Evolutionary conservation across 2,329 filamentous ascomycete species (phyloP).

Genomic region (Colletotrichum sublineola): DNA sequence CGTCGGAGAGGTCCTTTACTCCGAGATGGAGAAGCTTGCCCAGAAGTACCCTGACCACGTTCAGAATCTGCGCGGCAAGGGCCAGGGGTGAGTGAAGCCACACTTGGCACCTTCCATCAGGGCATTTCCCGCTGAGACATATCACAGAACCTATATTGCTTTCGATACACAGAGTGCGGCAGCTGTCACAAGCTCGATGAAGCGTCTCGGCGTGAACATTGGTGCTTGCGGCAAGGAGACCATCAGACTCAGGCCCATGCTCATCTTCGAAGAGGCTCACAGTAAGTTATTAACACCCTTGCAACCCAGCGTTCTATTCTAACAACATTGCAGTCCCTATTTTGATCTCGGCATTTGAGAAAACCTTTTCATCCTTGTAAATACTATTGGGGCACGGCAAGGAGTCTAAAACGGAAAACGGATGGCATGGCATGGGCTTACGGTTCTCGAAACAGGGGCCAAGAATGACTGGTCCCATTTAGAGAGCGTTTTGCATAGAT

Average conservation of each 20-base stretch:
- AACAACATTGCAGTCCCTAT: slow-evolving; percentile 57
- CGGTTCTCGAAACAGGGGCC: background rate
- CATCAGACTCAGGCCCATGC: slow-evolving; percentile 82
- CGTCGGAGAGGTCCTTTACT: slow-evolving; percentile 78
- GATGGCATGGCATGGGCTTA: slow-evolving; percentile 32
- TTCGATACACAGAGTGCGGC: slow-evolving; percentile 81
- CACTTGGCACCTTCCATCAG: background rate
- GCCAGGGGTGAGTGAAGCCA: slow-evolving; percentile 63
- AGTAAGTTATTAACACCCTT: slow-evolving; percentile 46
- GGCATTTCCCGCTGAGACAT: background rate
- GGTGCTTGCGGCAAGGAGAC: slow-evolving; percentile 79
- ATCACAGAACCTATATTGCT: slow-evolving; percentile 76
- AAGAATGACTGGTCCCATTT: background rate
- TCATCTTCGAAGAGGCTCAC: slow-evolving; percentile 83
- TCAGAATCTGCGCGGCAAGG: slow-evolving; percentile 81
- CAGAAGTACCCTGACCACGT: slow-evolving; percentile 77
- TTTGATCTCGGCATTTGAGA: slow-evolving; percentile 82
- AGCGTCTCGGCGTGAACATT: slow-evolving; percentile 80
- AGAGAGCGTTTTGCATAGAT: slow-evolving; percentile 13
- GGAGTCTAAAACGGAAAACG: background rate
- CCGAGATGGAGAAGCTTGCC: slow-evolving; percentile 72
- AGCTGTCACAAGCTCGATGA: slow-evolving; percentile 77
- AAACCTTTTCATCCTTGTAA: slow-evolving; percentile 67
- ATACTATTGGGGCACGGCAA: slow-evolving; percentile 10
- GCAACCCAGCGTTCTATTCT: background rate